Percentiles rank a stretch among this genome's conserved stretches.
Evolutionary conservation across 1,139 yeast genomes (phyloP).

Genomic region (Protomyces inouyei): DNA sequence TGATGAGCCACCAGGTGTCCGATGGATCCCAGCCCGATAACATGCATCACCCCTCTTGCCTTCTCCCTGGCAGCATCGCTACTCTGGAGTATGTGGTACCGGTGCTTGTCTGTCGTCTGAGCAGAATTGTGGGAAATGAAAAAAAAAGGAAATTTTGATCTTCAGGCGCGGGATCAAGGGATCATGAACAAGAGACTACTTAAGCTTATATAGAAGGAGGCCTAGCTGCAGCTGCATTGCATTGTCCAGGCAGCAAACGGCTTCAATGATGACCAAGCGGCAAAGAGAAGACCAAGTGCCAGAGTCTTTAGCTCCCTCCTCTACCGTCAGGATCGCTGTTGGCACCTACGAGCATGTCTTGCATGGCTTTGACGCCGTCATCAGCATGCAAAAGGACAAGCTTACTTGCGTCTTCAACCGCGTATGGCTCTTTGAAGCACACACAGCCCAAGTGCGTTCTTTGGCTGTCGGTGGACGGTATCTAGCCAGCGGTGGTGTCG

Average conservation of each 20-base stretch:
- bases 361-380: constrained; percentile 69
- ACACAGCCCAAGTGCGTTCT: constrained; percentile 77
- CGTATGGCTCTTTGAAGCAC: constrained; percentile 93
- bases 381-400: constrained; percentile 40
- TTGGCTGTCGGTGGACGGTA: constrained; percentile 79
- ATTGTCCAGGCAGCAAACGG: too few relatives aligned
- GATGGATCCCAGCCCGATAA: neutral
- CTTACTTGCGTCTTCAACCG: constrained; percentile 72
- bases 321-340: constrained; percentile 66
- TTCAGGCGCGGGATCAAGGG: too few relatives aligned
- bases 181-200: too few relatives aligned
- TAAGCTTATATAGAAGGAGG: too few relatives aligned
- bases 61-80: neutral
- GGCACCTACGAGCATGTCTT: constrained; percentile 96
- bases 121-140: too few relatives aligned
- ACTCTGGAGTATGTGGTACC: too few relatives aligned
- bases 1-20: neutral
- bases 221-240: too few relatives aligned
- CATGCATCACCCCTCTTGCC: neutral
- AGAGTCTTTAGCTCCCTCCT: neutral
- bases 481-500: constrained; percentile 90
- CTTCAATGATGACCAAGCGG: constrained; percentile 5
- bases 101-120: too few relatives aligned
- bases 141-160: too few relatives aligned
- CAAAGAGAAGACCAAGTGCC: neutral